Evolutionary conservation across 805 yeast genomes (phyloP).

Genomic region (Osmozyma mogii): DNA sequence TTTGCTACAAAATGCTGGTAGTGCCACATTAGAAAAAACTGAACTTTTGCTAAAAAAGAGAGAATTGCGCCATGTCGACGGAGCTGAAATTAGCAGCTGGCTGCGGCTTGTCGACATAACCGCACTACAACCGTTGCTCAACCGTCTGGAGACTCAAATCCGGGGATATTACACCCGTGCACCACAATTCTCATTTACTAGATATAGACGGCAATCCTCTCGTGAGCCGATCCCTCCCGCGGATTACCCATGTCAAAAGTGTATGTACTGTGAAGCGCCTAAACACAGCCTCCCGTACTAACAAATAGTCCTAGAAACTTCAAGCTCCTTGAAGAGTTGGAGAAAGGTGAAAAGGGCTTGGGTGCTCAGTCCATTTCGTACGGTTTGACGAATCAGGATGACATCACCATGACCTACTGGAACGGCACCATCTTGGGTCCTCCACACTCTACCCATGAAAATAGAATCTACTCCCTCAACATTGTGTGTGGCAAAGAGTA

Average conservation of each 20-base stretch:
- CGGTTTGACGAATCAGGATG: conserved; percentile 85
- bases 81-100: too few relatives aligned
- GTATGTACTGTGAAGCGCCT: conserved; percentile 23
- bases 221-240: background rate
- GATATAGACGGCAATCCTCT: background rate
- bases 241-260: conserved; percentile 35
- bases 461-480: conserved; percentile 79
- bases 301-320: conserved; percentile 77
- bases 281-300: conserved; percentile 6
- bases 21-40: too few relatives aligned
- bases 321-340: conserved; percentile 90
- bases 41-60: too few relatives aligned
- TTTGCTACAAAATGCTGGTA: too few relatives aligned
- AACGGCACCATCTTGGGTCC: conserved; percentile 98
- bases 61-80: too few relatives aligned
- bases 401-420: conserved; percentile 91
- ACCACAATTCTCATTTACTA: background rate
- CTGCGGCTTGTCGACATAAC: too few relatives aligned
- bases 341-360: conserved; percentile 95
- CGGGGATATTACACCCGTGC: too few relatives aligned
- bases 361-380: conserved; percentile 97
- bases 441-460: conserved; percentile 83
- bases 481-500: conserved; percentile 77
- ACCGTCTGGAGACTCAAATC: too few relatives aligned
- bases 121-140: too few relatives aligned